Evolutionary conservation across 805 yeast genomes (phyloP).

Genomic region (Monosporozyma solicola): DNA sequence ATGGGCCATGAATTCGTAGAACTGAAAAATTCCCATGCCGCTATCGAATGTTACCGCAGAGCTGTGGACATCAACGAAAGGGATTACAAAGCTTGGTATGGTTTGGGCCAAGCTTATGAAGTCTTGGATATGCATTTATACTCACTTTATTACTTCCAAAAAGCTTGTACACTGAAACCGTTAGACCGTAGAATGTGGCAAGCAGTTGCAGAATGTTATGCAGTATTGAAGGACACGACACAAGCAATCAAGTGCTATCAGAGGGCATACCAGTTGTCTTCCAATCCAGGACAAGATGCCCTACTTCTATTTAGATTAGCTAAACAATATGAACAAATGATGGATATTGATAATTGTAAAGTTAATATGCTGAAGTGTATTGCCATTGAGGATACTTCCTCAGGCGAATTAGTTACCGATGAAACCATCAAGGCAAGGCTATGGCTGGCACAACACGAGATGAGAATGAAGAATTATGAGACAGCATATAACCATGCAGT

Average conservation of each 20-base stretch:
- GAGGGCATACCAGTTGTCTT: slow-evolving; percentile 53
- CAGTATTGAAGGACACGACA: slow-evolving; percentile 55
- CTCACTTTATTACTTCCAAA: slow-evolving; percentile 85
- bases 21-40: slow-evolving; percentile 92
- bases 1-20: slow-evolving; percentile 99
- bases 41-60: slow-evolving; percentile 86
- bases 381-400: slow-evolving; percentile 47
- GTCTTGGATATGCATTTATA: slow-evolving; percentile 91
- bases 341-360: slow-evolving; percentile 45
- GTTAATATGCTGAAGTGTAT: slow-evolving; percentile 55
- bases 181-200: slow-evolving; percentile 93
- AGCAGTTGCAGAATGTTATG: slow-evolving; percentile 85
- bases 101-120: slow-evolving; percentile 96
- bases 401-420: slow-evolving; percentile 54
- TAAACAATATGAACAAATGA: slow-evolving; percentile 47
- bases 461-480: slow-evolving; percentile 47
- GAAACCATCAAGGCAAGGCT: slow-evolving; percentile 72
- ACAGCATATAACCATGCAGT: slow-evolving; percentile 67
- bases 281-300: slow-evolving; percentile 47
- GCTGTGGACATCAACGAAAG: slow-evolving; percentile 85
- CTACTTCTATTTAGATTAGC: slow-evolving; percentile 56
- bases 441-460: slow-evolving; percentile 74
- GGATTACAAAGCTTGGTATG: slow-evolving; percentile 97
- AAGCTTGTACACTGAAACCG: slow-evolving; percentile 83
- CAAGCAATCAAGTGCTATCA: slow-evolving; percentile 78